These are phyloP conservation scores for Boletus reticuloceps DNA, from an alignment of 768 basidiomycete species.

Conservation along the genomic window DNA sequence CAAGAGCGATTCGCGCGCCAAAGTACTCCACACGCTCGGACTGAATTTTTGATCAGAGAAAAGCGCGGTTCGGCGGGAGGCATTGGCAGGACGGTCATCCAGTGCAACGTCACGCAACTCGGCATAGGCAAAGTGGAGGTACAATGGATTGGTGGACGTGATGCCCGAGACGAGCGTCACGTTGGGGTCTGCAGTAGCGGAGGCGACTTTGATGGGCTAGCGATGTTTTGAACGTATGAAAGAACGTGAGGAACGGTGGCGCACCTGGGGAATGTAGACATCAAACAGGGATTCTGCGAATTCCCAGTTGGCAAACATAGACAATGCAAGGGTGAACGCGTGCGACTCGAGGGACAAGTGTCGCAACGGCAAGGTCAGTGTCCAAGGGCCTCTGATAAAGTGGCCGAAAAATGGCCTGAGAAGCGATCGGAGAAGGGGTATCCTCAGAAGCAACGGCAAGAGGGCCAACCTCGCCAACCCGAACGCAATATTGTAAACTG, in stretches of 20 bases:
- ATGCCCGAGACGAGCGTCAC: slow-evolving; percentile 63
- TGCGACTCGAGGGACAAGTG: slow-evolving; percentile 45
- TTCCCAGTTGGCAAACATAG: slow-evolving; percentile 63
- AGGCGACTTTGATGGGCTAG: slow-evolving; percentile 49
- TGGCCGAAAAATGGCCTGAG: slow-evolving; percentile 64
- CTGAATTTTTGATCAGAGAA: slow-evolving; percentile 69
- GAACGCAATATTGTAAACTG: slow-evolving; percentile 43
- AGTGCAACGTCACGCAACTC: slow-evolving; percentile 55
- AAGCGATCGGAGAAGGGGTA: slow-evolving; percentile 50
- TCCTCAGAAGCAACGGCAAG: slow-evolving; percentile 50
- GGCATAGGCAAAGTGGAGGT: slow-evolving; percentile 63
- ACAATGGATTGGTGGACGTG: slow-evolving; percentile 48
- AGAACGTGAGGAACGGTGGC: background rate
- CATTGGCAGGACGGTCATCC: slow-evolving; percentile 40
- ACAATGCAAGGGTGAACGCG: slow-evolving; percentile 49
- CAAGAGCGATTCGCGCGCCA: slow-evolving; percentile 58
- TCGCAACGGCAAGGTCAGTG: slow-evolving; percentile 46
- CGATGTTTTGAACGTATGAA: slow-evolving; percentile 1
- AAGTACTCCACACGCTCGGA: slow-evolving; percentile 60
- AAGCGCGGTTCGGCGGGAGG: slow-evolving; percentile 48
- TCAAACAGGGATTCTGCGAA: slow-evolving; percentile 60
- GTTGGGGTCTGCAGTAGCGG: slow-evolving; percentile 48
- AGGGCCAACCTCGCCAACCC: slow-evolving; percentile 44
- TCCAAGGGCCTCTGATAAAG: slow-evolving; percentile 58
- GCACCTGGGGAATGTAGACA: slow-evolving; percentile 53